Base-by-base conservation (phyloP, 257 asterid species). In the Cordia subcordata region DNA sequence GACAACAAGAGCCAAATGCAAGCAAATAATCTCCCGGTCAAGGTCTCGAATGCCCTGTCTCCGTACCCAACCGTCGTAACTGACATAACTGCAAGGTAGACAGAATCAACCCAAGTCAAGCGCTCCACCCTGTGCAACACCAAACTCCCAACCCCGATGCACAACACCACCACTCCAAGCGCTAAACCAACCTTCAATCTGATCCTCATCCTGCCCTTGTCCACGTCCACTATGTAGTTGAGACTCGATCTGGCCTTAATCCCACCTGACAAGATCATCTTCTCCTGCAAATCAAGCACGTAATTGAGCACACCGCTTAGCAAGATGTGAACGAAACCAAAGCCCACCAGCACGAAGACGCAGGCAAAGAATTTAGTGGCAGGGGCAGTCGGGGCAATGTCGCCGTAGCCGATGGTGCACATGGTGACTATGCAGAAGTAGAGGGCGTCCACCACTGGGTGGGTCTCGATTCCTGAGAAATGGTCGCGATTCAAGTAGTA, bases 401-500 rank as follows among this genome's bases (percentile, higher is more conserved):
- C 87, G 0, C 87, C 87, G 53, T 81, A 81, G 1, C 87, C 87
- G 10, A 81, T 81, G 6, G 87, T 81, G 68, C 87, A 81, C 87
- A 81, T 81, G 44, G 87, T 81, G 45, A 81, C 87, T 42, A 81
- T 78, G 17, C 80, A 72, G 72, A 81, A 81, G 67, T 81, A 81
- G 8, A 81, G 67, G 8, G 84, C 84, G 59, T 81, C 87, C 32
- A 81, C 82, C 19, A 78, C 66, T 0, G 82, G 82, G 21, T 75
- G 80, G 0, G 87, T 78, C 56, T 78, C 79, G 1, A 38, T 38
- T 61, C 87, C 84, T 52, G 84, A 78, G 71, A 81, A 81, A 53
- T 78, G 73, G 54, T 74, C 79, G 10, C 72, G 70, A 55, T 73
- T 72, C 49, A 75, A 73, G 15, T 78, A 75, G 49, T 81, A 81